These are phyloP conservation scores for Botryotinia convoluta DNA, from an alignment of 2,329 filamentous ascomycete species.

Conservation along the genomic window DNA sequence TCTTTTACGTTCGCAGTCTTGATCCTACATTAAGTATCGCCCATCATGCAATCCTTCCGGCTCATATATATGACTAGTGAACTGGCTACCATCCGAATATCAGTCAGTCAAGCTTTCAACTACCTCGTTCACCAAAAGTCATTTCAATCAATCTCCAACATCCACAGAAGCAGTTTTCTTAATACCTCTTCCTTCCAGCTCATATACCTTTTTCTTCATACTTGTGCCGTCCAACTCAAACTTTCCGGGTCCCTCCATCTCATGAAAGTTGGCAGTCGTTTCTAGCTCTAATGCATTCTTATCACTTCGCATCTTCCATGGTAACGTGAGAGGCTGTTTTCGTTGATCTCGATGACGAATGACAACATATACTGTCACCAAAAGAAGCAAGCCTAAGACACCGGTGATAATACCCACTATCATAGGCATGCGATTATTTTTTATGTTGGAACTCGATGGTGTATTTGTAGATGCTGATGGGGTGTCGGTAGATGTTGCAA, in stretches of 20 bases:
- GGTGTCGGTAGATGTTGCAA: not conserved
- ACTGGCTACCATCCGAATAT: not conserved
- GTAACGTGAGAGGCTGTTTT: not conserved
- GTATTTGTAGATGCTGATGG: not conserved
- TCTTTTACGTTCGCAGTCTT: not conserved
- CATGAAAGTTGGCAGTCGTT: slow-evolving; percentile 1
- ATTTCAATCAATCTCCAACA: not conserved
- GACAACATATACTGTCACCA: not conserved
- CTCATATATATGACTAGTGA: not conserved
- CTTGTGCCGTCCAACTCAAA: slow-evolving; percentile 11
- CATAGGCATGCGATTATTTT: not conserved
- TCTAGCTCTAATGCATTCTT: slow-evolving; percentile 7
- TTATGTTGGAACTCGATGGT: not conserved
- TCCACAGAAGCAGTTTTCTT: not conserved
- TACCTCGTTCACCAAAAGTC: not conserved
- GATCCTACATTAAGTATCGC: not conserved
- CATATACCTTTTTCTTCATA: not conserved
- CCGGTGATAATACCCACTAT: slow-evolving; percentile 4
- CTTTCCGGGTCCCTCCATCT: slow-evolving; percentile 12
- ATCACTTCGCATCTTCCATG: not conserved
- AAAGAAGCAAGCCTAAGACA: not conserved
- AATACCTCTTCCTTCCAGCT: not conserved
- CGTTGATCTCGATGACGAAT: not conserved
- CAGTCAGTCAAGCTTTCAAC: not conserved
- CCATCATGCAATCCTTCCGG: not conserved